Evolutionary conservation across 78 protist species (phyloP).

Genomic region (Isochrysis galbana): DNA sequence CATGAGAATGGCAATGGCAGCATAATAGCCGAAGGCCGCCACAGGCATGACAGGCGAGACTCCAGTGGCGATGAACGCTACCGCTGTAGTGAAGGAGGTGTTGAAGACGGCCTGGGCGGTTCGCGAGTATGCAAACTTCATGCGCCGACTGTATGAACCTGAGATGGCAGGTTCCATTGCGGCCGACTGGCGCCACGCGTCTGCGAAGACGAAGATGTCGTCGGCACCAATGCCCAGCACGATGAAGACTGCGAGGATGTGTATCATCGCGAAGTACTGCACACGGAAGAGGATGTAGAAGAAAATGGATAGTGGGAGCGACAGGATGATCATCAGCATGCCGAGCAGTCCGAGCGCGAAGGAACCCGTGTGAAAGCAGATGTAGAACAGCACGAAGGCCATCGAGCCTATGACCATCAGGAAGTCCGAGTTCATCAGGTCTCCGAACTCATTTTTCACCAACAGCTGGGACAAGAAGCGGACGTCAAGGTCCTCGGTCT

Average conservation of each 20-base stretch:
- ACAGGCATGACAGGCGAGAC: constrained; percentile 37
- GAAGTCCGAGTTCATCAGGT: not conserved
- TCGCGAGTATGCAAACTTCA: not conserved
- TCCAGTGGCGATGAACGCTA: constrained; percentile 38
- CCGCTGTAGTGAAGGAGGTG: constrained; percentile 30
- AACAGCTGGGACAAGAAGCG: not conserved
- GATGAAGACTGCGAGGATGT: constrained; percentile 34
- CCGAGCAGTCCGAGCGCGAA: not conserved
- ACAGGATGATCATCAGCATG: constrained; percentile 7
- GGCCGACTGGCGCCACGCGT: constrained; percentile 30
- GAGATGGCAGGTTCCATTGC: not conserved
- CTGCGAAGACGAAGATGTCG: constrained; percentile 20
- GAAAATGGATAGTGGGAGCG: not conserved
- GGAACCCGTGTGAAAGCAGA: not conserved
- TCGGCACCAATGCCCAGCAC: constrained; percentile 60
- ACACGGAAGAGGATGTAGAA: not conserved
- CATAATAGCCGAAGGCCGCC: constrained; percentile 23
- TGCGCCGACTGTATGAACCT: not conserved
- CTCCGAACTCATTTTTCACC: not conserved
- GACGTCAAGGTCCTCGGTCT: not conserved
- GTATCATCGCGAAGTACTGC: not conserved
- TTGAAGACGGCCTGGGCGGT: not conserved
- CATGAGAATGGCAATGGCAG: not conserved
- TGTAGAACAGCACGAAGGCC: not conserved
- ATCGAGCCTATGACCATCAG: not conserved